Evolutionary conservation across 345 rosid species (phyloP).

Genomic region (Salix arbutifolia): DNA sequence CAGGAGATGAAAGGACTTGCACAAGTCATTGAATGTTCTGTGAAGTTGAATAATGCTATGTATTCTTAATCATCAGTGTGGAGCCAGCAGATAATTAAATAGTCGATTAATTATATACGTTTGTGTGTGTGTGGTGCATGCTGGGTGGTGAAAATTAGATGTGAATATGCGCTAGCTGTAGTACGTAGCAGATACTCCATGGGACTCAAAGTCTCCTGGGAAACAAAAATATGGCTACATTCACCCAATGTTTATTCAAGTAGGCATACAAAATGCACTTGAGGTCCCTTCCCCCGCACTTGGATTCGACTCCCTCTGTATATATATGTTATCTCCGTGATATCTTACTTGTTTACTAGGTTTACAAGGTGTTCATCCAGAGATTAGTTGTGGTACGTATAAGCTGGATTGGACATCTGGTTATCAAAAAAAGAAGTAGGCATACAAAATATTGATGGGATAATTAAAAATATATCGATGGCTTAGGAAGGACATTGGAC

Average conservation of each 20-base stretch:
- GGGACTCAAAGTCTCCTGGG: background rate
- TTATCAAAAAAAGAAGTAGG: no score
- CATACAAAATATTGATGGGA: no score
- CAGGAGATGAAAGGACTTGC: background rate
- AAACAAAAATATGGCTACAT: background rate
- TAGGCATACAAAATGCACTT: no score
- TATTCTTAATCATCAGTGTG: background rate
- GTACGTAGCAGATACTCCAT: background rate
- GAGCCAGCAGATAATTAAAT: background rate
- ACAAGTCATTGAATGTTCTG: background rate
- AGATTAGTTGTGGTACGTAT: no score
- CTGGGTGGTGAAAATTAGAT: background rate
- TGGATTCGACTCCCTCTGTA: no score
- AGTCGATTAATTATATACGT: background rate
- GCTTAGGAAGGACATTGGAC: no score
- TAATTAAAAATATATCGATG: no score
- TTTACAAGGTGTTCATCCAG: no score
- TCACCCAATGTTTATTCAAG: background rate
- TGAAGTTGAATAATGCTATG: background rate
- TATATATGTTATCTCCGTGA: no score
- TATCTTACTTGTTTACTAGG: no score
- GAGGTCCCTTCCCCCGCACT: no score
- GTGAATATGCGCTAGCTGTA: background rate
- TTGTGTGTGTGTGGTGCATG: background rate
- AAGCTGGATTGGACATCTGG: no score